Conservation (phyloP, 768 basidiomycete species). For the Phlegmacium glaucopus region DNA sequence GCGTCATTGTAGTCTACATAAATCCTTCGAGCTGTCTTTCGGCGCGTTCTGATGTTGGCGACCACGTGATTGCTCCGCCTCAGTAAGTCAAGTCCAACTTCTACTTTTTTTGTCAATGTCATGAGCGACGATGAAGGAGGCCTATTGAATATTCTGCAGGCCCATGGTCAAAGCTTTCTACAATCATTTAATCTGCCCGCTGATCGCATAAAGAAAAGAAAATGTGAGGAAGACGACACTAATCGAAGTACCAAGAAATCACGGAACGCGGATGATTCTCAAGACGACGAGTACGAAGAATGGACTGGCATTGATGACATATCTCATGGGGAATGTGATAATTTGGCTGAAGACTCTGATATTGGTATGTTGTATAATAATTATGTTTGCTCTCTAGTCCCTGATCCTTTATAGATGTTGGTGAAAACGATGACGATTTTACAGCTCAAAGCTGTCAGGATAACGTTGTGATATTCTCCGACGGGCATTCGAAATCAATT, state of each 20-base stretch:
- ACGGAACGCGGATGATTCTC: constrained; percentile 18
- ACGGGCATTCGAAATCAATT: constrained; percentile 17
- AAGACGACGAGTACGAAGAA: constrained; percentile 31
- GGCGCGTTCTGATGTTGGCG: no score
- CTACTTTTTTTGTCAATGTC: background rate
- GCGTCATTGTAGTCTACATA: constrained; percentile 17
- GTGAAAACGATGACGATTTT: constrained; percentile 46
- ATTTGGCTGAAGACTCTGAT: constrained; percentile 10
- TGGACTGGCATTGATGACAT: constrained; percentile 34
- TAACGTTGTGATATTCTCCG: constrained; percentile 56
- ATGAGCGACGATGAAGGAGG: constrained; percentile 27
- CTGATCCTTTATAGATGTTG: constrained; percentile 24
- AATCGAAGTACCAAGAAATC: constrained; percentile 13
- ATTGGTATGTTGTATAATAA: background rate
- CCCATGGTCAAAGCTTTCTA: constrained; percentile 46
- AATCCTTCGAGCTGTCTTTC: no score
- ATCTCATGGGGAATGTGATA: constrained; percentile 2
- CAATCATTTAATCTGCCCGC: constrained; percentile 33
- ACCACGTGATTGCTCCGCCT: no score
- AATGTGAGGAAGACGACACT: background rate
- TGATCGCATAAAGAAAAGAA: constrained; percentile 11
- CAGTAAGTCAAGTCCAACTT: no score
- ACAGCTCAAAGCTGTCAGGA: constrained; percentile 26
- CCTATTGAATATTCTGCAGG: constrained; percentile 40
- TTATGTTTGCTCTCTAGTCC: no score